Conservation (phyloP, 169 alveolate genomes). For the Hammondia hammondi region DNA sequence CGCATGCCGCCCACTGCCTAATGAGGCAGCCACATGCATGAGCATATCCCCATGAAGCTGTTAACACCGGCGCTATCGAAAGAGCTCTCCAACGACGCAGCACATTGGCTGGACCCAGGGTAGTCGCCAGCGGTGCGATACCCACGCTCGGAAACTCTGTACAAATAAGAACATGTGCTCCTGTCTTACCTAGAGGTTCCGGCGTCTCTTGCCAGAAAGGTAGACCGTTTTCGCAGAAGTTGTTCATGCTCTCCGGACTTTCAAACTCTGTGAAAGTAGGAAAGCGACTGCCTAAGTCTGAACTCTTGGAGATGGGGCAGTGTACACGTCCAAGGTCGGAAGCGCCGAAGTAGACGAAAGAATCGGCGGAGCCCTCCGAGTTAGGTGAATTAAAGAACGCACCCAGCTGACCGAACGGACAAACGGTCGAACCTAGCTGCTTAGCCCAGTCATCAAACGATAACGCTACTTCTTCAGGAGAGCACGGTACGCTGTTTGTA, state of each 20-base stretch:
- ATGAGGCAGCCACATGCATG: no score
- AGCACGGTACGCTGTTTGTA: conserved; percentile 18
- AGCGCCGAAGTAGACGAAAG: conserved; percentile 30
- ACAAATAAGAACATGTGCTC: background rate
- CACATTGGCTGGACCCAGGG: no score
- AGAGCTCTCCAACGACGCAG: no score
- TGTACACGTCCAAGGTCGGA: conserved; percentile 13
- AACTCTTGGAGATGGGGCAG: background rate
- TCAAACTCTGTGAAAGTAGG: background rate
- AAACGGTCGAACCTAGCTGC: background rate
- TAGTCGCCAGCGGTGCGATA: no score
- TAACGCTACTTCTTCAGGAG: background rate
- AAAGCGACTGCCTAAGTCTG: background rate
- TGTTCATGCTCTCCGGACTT: background rate
- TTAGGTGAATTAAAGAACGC: background rate
- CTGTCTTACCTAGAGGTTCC: background rate
- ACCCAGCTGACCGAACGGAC: background rate
- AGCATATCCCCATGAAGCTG: no score
- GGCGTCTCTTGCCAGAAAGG: background rate
- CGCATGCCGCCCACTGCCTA: no score
- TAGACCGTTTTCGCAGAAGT: conserved; percentile 31
- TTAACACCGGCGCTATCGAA: no score
- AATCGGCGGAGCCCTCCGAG: conserved; percentile 20
- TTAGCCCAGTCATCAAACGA: background rate
- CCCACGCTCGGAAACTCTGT: no score